Conservation (phyloP, 2,329 filamentous ascomycete species). For the Diaporthe batatas region DNA sequence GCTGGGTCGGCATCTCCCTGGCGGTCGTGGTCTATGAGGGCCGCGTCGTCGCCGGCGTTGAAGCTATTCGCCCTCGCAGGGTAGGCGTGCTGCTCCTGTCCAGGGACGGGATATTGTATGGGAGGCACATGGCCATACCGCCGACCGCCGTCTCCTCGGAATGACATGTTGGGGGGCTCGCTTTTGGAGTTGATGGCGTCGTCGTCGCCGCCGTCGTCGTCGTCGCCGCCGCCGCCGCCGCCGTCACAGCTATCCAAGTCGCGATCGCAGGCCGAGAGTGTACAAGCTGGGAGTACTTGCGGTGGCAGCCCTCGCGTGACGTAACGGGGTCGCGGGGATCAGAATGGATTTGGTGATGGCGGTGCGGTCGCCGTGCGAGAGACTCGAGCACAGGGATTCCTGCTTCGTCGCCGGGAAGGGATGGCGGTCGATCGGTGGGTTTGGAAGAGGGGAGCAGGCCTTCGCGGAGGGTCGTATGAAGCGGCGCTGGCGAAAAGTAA, state of each 20-base stretch:
- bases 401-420: slow-evolving; percentile 1
- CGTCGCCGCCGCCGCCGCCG: slow-evolving; percentile 27
- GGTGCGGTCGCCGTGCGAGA: not conserved
- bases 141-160: slow-evolving; percentile 72
- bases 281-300: not conserved
- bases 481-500: slow-evolving; percentile 12
- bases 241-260: slow-evolving; percentile 2
- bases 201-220: not conserved
- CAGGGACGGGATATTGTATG: slow-evolving; percentile 71
- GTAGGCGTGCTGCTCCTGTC: slow-evolving; percentile 56
- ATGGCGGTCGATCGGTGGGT: slow-evolving; percentile 24
- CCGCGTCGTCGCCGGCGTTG: slow-evolving; percentile 79
- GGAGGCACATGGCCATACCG: slow-evolving; percentile 77
- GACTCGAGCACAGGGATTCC: slow-evolving; percentile 9
- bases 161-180: slow-evolving; percentile 66
- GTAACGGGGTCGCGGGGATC: slow-evolving; percentile 26
- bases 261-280: not conserved
- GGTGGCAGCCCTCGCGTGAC: slow-evolving; percentile 21
- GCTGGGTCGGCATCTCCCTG: slow-evolving; percentile 44
- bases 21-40: slow-evolving; percentile 60
- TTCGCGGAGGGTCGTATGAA: not conserved
- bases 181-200: not conserved
- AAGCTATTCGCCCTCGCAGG: slow-evolving; percentile 75
- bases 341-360: not conserved
- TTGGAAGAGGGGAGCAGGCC: slow-evolving; percentile 9